A percentile compares a stretch with the other conserved stretches of the same genome.
These are phyloP conservation scores for Verticillium nonalfalfae DNA, from an alignment of 2,329 filamentous ascomycete genomes.

Conservation along the genomic window DNA sequence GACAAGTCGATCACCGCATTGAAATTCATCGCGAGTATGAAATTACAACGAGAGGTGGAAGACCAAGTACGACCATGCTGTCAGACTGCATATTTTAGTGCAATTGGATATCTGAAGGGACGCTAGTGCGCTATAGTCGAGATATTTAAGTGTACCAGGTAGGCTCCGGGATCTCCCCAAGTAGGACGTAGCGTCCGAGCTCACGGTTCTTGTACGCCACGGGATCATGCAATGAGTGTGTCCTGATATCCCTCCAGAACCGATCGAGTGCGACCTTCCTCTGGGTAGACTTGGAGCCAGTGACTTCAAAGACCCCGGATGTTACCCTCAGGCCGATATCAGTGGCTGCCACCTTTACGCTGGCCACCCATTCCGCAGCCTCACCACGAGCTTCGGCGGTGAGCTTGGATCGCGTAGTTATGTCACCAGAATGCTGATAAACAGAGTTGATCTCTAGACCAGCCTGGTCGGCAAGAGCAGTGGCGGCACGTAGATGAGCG, in stretches of 20 bases:
- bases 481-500: slow-evolving; percentile 54
- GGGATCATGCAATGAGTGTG: slow-evolving; percentile 60
- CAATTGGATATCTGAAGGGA: too few relatives aligned
- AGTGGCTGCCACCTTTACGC: slow-evolving; percentile 56
- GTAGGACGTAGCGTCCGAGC: slow-evolving; percentile 48
- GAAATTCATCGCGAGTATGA: too few relatives aligned
- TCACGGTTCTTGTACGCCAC: slow-evolving; percentile 62
- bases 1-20: too few relatives aligned
- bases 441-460: slow-evolving; percentile 40
- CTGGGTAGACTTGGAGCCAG: slow-evolving; percentile 51
- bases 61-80: too few relatives aligned
- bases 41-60: too few relatives aligned
- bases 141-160: slow-evolving; percentile 52
- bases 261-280: slow-evolving; percentile 55
- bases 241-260: slow-evolving; percentile 61
- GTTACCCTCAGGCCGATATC: slow-evolving; percentile 54
- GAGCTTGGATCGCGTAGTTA: slow-evolving; percentile 32
- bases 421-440: slow-evolving; percentile 31
- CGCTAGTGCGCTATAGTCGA: too few relatives aligned
- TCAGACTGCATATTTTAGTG: too few relatives aligned
- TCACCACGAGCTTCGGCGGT: slow-evolving; percentile 50
- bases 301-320: slow-evolving; percentile 57
- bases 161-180: slow-evolving; percentile 50
- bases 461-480: slow-evolving; percentile 50
- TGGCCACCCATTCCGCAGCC: slow-evolving; percentile 56